Evolutionary conservation across 2,329 filamentous ascomycete species (phyloP).

Genomic region (Fusarium udum): DNA sequence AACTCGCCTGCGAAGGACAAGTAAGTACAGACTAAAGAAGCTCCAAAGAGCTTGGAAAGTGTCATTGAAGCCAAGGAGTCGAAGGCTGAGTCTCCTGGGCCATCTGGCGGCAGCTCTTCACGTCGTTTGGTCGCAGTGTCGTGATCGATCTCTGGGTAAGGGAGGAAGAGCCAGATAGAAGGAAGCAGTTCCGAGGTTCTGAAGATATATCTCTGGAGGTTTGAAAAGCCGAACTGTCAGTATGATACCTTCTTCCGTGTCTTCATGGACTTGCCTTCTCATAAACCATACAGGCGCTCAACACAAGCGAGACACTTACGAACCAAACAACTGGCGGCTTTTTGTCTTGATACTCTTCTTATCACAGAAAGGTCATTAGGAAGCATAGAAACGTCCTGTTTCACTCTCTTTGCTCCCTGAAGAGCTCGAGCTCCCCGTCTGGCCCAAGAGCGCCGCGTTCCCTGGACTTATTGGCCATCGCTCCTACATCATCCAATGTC

Average conservation of each 20-base stretch:
- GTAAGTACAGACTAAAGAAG: neutral
- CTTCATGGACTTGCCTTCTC: neutral
- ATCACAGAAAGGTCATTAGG: rapidly evolving
- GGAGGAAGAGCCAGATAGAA: neutral
- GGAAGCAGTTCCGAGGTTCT: neutral
- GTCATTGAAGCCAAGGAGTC: too few relatives aligned
- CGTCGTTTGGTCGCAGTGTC: neutral
- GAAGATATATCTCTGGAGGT: too few relatives aligned
- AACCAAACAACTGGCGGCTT: too few relatives aligned
- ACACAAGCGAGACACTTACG: neutral
- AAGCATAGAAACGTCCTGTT: neutral
- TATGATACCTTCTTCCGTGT: neutral
- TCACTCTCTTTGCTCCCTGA: neutral
- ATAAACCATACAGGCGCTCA: too few relatives aligned
- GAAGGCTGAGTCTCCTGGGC: too few relatives aligned
- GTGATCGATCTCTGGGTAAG: neutral
- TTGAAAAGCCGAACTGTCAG: neutral
- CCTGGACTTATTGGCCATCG: too few relatives aligned
- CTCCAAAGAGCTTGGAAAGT: rapidly evolving
- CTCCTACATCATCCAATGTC: neutral
- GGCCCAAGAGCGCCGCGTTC: neutral
- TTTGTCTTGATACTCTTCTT: neutral
- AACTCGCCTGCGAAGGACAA: neutral
- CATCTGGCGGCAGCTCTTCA: neutral
- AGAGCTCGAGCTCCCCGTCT: neutral